Base-by-base conservation (phyloP, 2,329 filamentous ascomycete genomes). In the Arthroderma sp. region DNA sequence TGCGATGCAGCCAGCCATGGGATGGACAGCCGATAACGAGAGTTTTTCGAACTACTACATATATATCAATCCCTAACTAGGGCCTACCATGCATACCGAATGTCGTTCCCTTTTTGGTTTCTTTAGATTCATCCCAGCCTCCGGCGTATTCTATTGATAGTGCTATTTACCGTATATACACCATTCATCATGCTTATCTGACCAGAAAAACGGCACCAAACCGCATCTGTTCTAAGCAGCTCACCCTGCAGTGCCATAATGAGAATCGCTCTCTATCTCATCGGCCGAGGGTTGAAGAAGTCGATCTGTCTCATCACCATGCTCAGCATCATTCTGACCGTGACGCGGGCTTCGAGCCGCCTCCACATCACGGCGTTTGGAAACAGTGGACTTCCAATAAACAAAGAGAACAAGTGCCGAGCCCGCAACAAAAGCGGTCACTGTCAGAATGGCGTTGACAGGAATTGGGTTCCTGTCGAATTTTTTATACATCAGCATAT, bases 401-500 rank as follows among this genome's bases (percentile, higher is more conserved):
- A 93, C 85, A 60, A 74, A 94, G 0, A 60, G 64, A 5, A 89
- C 79, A 2, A 94, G 68, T 4, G 65, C 65, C 0, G 74, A 50
- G 0, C 87, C 87, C 1, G 89, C 70, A 0, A 75, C 58, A 5
- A 86, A 61, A 0, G 81, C 84, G 1, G 76, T 54, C 0, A 66
- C 57, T 33, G 89, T 63, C 34, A 94, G 62, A 0, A 82, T 69
- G 2, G 83, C 50, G 58, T 94, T 91, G 31, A 93, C 80, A 0
- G 86, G 86, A 0, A 85, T 68, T 0, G 87, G 87, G 58, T 94
- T 73, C 9, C 80, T 78, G 15, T 69, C 53, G 53, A 89, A 94
- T 0, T 72, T 71, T 44, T 77, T 70, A 57, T 93, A 83, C 36
- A 86, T 85, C 28, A 91, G 60, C 32, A 81, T 78, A 60, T 94